Evolutionary conservation across 2,329 filamentous ascomycete genomes (phyloP).

Genomic region (Neophaeococcomyces mojaviensis): DNA sequence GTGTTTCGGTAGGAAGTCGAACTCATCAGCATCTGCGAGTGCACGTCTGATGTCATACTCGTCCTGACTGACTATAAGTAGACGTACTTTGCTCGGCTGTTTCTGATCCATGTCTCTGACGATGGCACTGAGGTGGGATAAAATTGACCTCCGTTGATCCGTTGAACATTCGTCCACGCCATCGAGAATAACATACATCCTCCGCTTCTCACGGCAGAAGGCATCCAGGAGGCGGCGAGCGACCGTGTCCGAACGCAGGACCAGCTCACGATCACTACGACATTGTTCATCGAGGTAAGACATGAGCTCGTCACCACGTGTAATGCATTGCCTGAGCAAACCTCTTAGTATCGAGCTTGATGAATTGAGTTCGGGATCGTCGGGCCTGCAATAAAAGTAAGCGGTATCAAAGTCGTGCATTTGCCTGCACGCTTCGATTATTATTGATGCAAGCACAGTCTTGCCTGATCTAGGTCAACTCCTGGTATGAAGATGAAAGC

Average conservation of each 20-base stretch:
- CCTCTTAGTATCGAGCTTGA: conserved; percentile 28
- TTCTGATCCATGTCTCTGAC: conserved; percentile 21
- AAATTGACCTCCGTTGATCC: conserved; percentile 25
- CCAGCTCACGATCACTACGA: conserved; percentile 22
- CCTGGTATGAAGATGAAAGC: background rate
- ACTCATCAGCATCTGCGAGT: conserved; percentile 19
- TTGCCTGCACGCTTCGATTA: conserved; percentile 29
- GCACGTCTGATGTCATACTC: conserved; percentile 24
- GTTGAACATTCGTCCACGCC: conserved; percentile 38
- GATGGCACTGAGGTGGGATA: conserved; percentile 25
- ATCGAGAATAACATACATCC: conserved; percentile 36
- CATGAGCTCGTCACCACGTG: conserved; percentile 25
- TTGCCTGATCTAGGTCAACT: conserved; percentile 29
- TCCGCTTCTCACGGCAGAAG: conserved; percentile 24
- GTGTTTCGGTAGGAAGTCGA: conserved; percentile 22
- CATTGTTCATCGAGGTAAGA: conserved; percentile 27
- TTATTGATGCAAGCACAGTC: conserved; percentile 34
- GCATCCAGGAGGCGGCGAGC: conserved; percentile 28
- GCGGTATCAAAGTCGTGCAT: conserved; percentile 21
- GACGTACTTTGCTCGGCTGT: conserved; percentile 22
- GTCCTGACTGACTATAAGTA: conserved; percentile 31
- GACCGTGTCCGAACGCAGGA: conserved; percentile 21
- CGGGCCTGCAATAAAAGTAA: conserved; percentile 39
- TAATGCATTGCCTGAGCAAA: conserved; percentile 29
- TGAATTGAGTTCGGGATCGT: conserved; percentile 23